Conservation (phyloP, 2,329 filamentous ascomycete species). For the Aspergillus udagawae region DNA sequence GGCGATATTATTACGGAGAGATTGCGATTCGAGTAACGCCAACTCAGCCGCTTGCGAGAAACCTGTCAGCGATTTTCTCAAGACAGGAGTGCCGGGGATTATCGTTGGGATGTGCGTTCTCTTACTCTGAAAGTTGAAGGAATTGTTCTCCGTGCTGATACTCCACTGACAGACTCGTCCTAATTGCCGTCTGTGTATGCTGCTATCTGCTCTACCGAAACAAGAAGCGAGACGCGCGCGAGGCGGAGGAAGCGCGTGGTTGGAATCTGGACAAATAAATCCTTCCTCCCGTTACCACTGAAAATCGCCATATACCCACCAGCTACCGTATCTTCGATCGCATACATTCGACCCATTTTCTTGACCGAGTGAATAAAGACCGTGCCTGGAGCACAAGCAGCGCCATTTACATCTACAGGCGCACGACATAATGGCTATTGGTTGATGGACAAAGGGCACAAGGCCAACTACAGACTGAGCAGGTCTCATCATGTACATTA, state of each 20-base stretch:
- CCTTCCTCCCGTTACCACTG: not conserved
- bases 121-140: not conserved
- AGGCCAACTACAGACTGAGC: not conserved
- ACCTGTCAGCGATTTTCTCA: constrained; percentile 14
- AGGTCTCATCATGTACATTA: not conserved
- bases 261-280: constrained; percentile 8
- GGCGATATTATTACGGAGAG: not conserved
- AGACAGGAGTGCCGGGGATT: constrained; percentile 15
- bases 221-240: constrained; percentile 11
- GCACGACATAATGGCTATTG: not conserved
- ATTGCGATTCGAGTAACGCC: not conserved
- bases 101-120: constrained; percentile 13
- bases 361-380: not conserved
- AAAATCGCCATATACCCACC: not conserved
- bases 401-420: too few relatives aligned
- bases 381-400: not conserved
- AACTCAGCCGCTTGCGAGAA: constrained; percentile 5
- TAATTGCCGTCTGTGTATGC: constrained; percentile 8
- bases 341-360: too few relatives aligned
- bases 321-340: too few relatives aligned
- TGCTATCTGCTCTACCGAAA: constrained; percentile 15
- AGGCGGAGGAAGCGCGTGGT: constrained; percentile 6
- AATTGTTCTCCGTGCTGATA: not conserved
- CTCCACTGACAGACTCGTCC: constrained; percentile 6
- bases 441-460: too few relatives aligned